A percentile compares a stretch with the other conserved stretches of the same genome.
phyloP scores from a whole-genome alignment of 148 eudicot species.

The Vaccinium macrocarpon region DNA sequence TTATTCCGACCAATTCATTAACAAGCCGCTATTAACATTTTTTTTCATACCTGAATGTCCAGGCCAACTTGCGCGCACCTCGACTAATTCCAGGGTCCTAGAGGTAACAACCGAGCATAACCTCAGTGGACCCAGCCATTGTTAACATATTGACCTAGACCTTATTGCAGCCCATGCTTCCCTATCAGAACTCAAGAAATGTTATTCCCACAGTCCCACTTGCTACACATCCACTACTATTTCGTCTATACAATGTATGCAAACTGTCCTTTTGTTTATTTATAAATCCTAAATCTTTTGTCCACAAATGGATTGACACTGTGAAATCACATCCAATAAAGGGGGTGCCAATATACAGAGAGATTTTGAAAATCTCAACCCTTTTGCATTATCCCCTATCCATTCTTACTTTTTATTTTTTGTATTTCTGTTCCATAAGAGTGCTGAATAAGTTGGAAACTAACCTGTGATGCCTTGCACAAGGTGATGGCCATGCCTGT shows the following conservation, averaged over 20 bases:
- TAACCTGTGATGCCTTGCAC: slow-evolving; percentile 77
- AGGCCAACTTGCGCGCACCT: too few species aligned
- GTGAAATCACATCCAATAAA: neutral
- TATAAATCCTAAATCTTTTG: neutral
- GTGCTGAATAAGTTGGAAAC: slow-evolving; percentile 10
- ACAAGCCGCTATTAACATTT: too few species aligned
- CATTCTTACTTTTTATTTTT: too few species aligned
- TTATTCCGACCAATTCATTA: neutral
- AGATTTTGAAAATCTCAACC: too few species aligned
- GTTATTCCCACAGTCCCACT: neutral
- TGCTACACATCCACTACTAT: neutral
- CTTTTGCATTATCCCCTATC: too few species aligned
- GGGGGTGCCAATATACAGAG: neutral
- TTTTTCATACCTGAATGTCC: too few species aligned
- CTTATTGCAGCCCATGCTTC: neutral
- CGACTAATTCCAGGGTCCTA: too few species aligned
- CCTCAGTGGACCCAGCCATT: too few species aligned
- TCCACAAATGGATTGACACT: neutral
- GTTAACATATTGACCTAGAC: neutral
- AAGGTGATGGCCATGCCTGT: slow-evolving; percentile 64
- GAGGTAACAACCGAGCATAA: too few species aligned
- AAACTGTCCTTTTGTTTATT: neutral
- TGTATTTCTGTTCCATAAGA: neutral
- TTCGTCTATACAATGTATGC: neutral
- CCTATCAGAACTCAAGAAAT: neutral